These are phyloP conservation scores for Gentiana macrophylla DNA, from an alignment of 257 asterid species.

Conservation along the genomic window DNA sequence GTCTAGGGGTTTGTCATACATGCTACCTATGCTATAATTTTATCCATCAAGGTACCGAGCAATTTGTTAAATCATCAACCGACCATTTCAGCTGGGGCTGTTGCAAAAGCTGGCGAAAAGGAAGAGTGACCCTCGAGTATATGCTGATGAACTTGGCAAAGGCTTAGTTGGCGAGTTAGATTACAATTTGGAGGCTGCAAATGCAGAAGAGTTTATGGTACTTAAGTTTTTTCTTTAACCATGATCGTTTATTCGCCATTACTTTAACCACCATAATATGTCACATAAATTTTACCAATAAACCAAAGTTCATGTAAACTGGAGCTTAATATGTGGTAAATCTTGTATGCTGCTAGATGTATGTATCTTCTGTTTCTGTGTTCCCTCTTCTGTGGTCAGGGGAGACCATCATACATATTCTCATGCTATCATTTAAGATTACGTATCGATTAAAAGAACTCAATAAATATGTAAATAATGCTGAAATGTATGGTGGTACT, in stretches of 20 bases:
- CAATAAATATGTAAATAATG: neutral
- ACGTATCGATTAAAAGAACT: neutral
- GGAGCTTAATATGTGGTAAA: constrained; percentile 1
- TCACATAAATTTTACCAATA: neutral
- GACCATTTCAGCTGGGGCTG: constrained; percentile 65
- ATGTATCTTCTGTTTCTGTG: neutral
- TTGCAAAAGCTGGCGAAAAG: constrained; percentile 79
- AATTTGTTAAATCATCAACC: constrained; percentile 20
- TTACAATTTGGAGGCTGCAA: constrained; percentile 85
- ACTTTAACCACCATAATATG: neutral
- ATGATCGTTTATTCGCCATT: neutral
- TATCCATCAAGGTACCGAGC: constrained; percentile 7
- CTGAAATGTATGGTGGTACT: neutral
- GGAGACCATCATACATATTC: neutral
- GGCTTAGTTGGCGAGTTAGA: constrained; percentile 95
- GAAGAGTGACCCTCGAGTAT: constrained; percentile 67
- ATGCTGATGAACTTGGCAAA: constrained; percentile 98
- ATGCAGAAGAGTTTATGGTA: constrained; percentile 82
- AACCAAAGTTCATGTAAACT: neutral
- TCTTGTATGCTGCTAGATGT: neutral
- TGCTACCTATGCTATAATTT: constrained; percentile 10
- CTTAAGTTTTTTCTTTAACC: constrained; percentile 2
- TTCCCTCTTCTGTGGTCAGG: too few species aligned
- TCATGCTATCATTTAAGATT: neutral
- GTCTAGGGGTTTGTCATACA: constrained; percentile 69